phyloP scores from a whole-genome alignment of 1,284 basidiomycete species.

The Ganoderma sinense region DNA sequence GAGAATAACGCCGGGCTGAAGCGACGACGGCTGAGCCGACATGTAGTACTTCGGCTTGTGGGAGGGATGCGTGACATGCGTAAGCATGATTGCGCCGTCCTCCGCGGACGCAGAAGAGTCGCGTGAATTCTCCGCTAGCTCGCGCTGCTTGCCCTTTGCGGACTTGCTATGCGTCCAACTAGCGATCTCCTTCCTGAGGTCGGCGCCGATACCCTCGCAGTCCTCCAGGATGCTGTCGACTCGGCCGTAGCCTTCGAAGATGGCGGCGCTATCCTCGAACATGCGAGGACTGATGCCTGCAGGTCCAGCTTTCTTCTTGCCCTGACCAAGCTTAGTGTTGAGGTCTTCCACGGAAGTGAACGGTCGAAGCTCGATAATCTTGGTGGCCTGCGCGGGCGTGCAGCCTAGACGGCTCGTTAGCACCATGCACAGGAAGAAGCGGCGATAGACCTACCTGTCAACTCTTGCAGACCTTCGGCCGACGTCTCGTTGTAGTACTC shows the following conservation, averaged over 20 bases:
- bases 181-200: conserved; percentile 73
- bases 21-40: conserved; percentile 75
- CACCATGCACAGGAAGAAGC: neutral
- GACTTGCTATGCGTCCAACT: conserved; percentile 70
- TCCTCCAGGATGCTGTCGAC: conserved; percentile 91
- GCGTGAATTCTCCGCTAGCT: conserved; percentile 29
- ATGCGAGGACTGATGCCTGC: conserved; percentile 88
- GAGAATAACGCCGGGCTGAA: conserved; percentile 78
- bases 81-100: conserved; percentile 68
- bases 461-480: conserved; percentile 81
- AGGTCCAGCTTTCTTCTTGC: conserved; percentile 81
- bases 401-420: conserved; percentile 68
- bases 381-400: conserved; percentile 80
- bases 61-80: conserved; percentile 49
- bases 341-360: conserved; percentile 85
- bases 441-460: conserved; percentile 74
- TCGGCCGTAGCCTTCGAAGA: conserved; percentile 90
- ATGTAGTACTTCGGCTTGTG: conserved; percentile 70
- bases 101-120: conserved; percentile 44
- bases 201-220: conserved; percentile 87
- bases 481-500: conserved; percentile 89
- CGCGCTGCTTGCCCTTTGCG: conserved; percentile 53
- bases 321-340: conserved; percentile 80
- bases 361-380: conserved; percentile 84
- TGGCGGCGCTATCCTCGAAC: conserved; percentile 89